These are phyloP conservation scores for Penicillium herquei DNA, from an alignment of 495 filamentous ascomycete genomes.

Conservation along the genomic window DNA sequence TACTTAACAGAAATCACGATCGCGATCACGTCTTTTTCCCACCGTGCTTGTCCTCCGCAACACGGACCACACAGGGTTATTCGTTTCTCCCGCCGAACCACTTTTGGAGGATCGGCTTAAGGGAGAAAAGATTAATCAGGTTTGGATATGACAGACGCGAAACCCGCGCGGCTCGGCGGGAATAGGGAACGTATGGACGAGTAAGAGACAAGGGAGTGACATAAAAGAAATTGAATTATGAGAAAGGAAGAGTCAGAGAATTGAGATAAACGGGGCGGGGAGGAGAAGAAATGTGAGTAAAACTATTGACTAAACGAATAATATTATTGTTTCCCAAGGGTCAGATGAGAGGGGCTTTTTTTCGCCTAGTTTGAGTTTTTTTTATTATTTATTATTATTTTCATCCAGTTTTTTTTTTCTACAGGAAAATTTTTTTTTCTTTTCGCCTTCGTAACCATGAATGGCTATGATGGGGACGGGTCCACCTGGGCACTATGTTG, in stretches of 20 bases:
- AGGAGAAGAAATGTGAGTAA: constrained; percentile 19
- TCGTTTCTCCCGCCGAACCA: constrained; percentile 19
- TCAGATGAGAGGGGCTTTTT: constrained; percentile 20
- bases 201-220: constrained; percentile 37
- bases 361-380: constrained; percentile 7
- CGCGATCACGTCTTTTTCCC: constrained; percentile 2
- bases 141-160: constrained; percentile 29
- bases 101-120: constrained; percentile 2
- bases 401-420: neutral
- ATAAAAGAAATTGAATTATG: constrained; percentile 48
- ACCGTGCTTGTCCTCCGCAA: constrained; percentile 6
- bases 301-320: constrained; percentile 43
- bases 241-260: constrained; percentile 37
- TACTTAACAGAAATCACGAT: constrained; percentile 10
- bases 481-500: constrained; percentile 6
- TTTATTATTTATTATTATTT: constrained; percentile 4
- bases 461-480: constrained; percentile 18
- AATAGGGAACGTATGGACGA: constrained; percentile 35
- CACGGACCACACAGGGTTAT: constrained; percentile 7
- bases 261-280: constrained; percentile 27
- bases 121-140: constrained; percentile 6
- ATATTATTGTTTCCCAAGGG: constrained; percentile 15
- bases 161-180: constrained; percentile 49
- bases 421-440: constrained; percentile 1
- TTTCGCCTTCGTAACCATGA: constrained; percentile 11